Evolutionary conservation across 441 rosid species (phyloP).

Genomic region (Syzygium syzygioides): DNA sequence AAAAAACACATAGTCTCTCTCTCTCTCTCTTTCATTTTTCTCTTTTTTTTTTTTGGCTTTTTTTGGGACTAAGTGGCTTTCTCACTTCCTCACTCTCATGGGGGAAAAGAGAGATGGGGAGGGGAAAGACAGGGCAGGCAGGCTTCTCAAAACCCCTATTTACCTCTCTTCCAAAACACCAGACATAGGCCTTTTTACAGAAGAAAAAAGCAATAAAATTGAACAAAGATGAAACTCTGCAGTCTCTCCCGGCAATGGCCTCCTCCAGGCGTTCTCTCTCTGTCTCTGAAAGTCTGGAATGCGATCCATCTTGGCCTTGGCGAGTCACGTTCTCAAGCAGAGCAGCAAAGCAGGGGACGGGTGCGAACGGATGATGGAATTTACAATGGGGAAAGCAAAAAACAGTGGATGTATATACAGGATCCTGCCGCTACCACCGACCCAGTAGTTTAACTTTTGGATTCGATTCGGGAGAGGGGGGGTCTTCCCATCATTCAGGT

Average conservation of each 20-base stretch:
- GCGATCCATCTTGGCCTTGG: neutral
- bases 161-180: conserved; percentile 6
- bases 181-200: neutral
- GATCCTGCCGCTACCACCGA: neutral
- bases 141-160: neutral
- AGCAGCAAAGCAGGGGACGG: neutral
- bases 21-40: neutral
- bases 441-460: neutral
- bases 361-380: neutral
- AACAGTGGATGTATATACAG: neutral
- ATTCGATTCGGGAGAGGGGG: neutral
- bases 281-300: neutral
- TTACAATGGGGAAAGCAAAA: neutral
- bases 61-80: conserved; percentile 1
- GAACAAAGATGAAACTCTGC: neutral
- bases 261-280: neutral
- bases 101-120: conserved; percentile 11
- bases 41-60: neutral
- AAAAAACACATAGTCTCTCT: neutral
- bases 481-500: neutral
- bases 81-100: conserved; percentile 23
- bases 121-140: conserved; percentile 15
- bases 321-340: neutral
- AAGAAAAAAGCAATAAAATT: neutral
- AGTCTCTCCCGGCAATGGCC: neutral